Evolutionary conservation across 345 rosid genomes (phyloP), one percentile per base, ranked within the genome.

Genomic region (Turnera subulata): DNA sequence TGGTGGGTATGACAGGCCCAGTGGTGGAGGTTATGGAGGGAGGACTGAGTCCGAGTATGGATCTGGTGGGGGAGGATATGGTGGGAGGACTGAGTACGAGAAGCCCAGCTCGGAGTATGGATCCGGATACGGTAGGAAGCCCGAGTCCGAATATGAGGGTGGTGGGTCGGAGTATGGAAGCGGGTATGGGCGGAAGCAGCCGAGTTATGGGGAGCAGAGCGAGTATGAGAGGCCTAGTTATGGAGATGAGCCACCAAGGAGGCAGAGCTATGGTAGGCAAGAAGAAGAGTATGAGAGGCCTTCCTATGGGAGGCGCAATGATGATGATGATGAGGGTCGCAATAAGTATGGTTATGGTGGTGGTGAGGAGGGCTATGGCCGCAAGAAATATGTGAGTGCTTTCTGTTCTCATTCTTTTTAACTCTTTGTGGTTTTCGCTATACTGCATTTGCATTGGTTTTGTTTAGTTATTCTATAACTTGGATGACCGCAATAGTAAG

Each of bases 331-430:
- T 18, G 78, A 74, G 37, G 53, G 52, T 69, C 74, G 65, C 29
- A 64, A 65, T 66, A 56, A 68, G 59, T 66, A 77, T 67, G 70
- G 72, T 13, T 44, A 51, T 26, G 81, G 81, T 53, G 80, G 78
- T 59, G 89, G 70, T n/a, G 82, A 81, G 57, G 85, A 80, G 62
- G 65, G 80, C 72, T 77, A 80, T 65, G 89, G 91, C 49, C 91
- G 95, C 78, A 89, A 86, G 82, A 86, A 86, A 78, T 72, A 93
- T 74, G 99, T 93, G 49, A 83, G 69, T 15, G 2, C 39, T 57
- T 5, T 48, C 15, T 42, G 45, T 35, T 42, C 48, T n/a, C n/a
- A n/a, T 24, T 43, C 35, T 40, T 3, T 33, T 20, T 43, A 1
- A 45, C 21, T 40, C 39, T 21, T 32, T 11, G 0, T 33, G 29